Evolutionary conservation across 2,329 filamentous ascomycete species (phyloP).

Genomic region (Aspergillus spinulosporus): DNA sequence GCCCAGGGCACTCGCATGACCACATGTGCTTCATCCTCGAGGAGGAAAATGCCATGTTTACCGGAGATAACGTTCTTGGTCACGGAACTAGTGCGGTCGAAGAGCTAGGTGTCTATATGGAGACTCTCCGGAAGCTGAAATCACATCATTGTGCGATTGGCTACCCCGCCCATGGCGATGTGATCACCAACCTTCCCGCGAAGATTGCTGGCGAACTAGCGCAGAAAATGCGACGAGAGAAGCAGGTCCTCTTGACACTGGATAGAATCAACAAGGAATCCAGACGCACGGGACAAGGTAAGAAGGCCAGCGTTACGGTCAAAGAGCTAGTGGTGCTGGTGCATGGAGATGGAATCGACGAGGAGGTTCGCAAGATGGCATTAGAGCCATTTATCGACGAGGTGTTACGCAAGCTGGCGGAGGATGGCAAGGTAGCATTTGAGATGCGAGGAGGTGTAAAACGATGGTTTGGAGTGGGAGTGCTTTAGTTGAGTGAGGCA

Average conservation of each 20-base stretch:
- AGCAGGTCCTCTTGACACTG: slow-evolving; percentile 42
- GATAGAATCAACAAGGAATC: background rate
- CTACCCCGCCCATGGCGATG: slow-evolving; percentile 50
- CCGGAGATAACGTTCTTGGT: slow-evolving; percentile 76
- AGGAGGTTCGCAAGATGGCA: slow-evolving; percentile 37
- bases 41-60: slow-evolving; percentile 75
- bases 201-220: slow-evolving; percentile 44
- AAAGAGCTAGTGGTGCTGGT: slow-evolving; percentile 46
- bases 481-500: background rate
- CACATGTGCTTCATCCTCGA: slow-evolving; percentile 73
- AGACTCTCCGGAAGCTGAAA: slow-evolving; percentile 36
- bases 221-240: slow-evolving; percentile 44
- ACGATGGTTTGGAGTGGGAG: slow-evolving; percentile 39
- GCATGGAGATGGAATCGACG: slow-evolving; percentile 40
- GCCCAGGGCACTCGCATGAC: slow-evolving; percentile 70
- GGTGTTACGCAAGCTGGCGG: slow-evolving; percentile 46
- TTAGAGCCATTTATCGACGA: slow-evolving; percentile 49
- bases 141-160: slow-evolving; percentile 39
- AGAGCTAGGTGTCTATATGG: slow-evolving; percentile 42
- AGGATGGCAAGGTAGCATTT: slow-evolving; percentile 47
- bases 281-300: slow-evolving; percentile 15
- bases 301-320: slow-evolving; percentile 41
- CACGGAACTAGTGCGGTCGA: slow-evolving; percentile 49
- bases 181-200: slow-evolving; percentile 38
- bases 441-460: slow-evolving; percentile 37